Evolutionary conservation across 139 green algal genomes (phyloP).

Genomic region (Coelastrella sp.): DNA sequence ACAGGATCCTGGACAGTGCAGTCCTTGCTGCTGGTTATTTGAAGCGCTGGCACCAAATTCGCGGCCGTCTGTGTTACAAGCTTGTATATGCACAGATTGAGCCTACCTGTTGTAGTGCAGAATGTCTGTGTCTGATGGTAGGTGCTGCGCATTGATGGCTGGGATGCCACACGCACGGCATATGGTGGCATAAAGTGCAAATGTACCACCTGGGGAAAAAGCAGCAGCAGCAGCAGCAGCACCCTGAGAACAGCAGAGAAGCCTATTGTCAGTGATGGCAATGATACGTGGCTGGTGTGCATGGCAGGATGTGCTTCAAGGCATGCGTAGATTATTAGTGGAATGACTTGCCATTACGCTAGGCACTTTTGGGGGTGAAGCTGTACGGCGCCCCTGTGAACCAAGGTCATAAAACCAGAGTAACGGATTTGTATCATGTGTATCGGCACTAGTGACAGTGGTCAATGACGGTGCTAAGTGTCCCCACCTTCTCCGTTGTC

Average conservation of each 20-base stretch:
- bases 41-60: no score
- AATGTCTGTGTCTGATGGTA: not conserved
- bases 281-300: not conserved
- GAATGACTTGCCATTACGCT: no score
- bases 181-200: not conserved
- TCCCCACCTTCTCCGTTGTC: constrained; percentile 7
- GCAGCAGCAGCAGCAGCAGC: not conserved
- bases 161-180: constrained; percentile 4
- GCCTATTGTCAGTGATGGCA: not conserved
- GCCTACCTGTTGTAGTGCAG: constrained; percentile 3
- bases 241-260: not conserved
- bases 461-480: not conserved
- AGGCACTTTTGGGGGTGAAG: no score
- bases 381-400: no score
- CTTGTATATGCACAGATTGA: no score
- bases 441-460: not conserved
- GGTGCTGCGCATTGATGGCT: not conserved
- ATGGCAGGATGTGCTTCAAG: not conserved
- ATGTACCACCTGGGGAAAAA: not conserved
- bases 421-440: not conserved
- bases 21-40: no score
- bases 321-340: no score
- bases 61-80: no score
- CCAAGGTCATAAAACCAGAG: no score
- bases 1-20: no score